Base-by-base conservation (phyloP, 2,329 filamentous ascomycete genomes). In the Lomentospora prolificans region DNA sequence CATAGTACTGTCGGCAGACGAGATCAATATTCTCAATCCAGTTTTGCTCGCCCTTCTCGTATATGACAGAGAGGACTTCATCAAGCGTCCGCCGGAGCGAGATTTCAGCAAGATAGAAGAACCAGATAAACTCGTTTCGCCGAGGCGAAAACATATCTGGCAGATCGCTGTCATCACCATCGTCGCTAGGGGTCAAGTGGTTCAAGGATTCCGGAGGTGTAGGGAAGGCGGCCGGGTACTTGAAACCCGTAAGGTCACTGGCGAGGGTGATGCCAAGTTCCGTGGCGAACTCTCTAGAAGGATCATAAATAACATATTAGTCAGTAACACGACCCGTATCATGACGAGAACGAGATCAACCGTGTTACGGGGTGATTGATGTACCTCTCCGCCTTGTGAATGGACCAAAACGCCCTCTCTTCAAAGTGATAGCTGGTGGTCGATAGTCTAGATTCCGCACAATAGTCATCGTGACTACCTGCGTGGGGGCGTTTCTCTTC, bases 371-470 rank as follows among this genome's bases (percentile, higher is more conserved):
- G 12, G 17, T 12, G 19, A 3, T 9, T 2, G 19, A 55, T 53
- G n/a, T 50, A 63, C 61, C 58, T 63, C 22, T 64, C 60, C 2
- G 61, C 61, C 48, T 59, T 57, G 22, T 59, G 60, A 31, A 60
- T 61, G 4, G 62, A 61, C 63, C 63, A 64, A 28, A 61, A 64
- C 6, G 62, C 39, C 27, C 60, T 53, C 36, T 62, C 57, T 27
- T 62, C 60, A 9, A 63, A 52, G 48, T 62, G 52, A 31, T 55
- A 46, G 36, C 36, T 44, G 25, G 19, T 41, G 14, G 52, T 19
- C 33, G 41, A 55, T 22, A n/a, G n/a, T 44, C 36, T 31, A 33
- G 51, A n/a, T 19, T 53, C 51, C 14, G 14, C 52, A 3, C 17
- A 22, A n/a, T 46, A 27, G 41, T 46, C 52, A 30, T 31, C 36